A percentile compares a stretch with the other conserved stretches of the same genome.
Evolutionary conservation across 805 yeast species (phyloP).

Genomic region (Candida maesae): DNA sequence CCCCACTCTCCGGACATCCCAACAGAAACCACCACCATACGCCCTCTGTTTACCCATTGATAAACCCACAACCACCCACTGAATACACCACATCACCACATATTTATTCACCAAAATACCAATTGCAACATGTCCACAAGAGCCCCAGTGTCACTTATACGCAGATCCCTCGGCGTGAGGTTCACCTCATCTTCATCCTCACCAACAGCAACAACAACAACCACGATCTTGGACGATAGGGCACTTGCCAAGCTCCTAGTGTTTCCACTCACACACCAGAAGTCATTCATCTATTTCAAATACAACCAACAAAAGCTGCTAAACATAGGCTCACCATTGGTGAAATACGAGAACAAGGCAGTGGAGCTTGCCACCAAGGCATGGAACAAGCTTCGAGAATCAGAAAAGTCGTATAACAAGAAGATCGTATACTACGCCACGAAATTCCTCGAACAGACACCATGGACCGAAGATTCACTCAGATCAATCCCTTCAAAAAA

Average conservation of each 20-base stretch:
- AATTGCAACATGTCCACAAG: too few relatives aligned
- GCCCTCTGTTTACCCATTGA: too few relatives aligned
- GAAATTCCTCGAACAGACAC: constrained; percentile 54
- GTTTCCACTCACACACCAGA: constrained; percentile 63
- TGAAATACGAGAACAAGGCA: constrained; percentile 40
- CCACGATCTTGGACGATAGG: constrained; percentile 8
- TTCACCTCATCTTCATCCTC: too few relatives aligned
- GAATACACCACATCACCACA: too few relatives aligned
- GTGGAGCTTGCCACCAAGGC: constrained; percentile 47
- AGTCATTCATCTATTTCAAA: constrained; percentile 67
- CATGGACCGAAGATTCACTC: constrained; percentile 78
- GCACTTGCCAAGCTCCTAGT: constrained; percentile 57
- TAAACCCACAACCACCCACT: too few relatives aligned
- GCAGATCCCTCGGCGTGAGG: too few relatives aligned
- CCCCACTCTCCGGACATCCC: too few relatives aligned
- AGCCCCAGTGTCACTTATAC: too few relatives aligned
- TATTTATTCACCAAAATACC: too few relatives aligned
- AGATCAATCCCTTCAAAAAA: constrained; percentile 70
- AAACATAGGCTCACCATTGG: constrained; percentile 35
- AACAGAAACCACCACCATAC: too few relatives aligned
- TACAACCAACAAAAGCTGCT: constrained; percentile 36
- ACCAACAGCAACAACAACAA: too few relatives aligned
- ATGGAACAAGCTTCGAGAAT: constrained; percentile 60
- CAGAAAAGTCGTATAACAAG: constrained; percentile 54
- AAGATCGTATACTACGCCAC: constrained; percentile 53